Conservation (phyloP, 345 rosid species). For the Kandelia obovata region DNA sequence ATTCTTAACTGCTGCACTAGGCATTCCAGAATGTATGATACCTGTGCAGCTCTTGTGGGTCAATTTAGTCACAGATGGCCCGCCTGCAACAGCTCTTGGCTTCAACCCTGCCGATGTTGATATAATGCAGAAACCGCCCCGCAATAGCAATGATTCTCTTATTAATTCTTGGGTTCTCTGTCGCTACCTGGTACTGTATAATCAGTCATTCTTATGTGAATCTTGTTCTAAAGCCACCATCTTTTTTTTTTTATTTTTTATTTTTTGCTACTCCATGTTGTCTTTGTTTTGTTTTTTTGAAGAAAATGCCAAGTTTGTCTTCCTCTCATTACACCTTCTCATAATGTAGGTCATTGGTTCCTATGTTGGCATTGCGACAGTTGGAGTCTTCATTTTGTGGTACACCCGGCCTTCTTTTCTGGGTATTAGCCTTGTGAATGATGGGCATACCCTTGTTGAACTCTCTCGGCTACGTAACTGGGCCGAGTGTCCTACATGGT, state of each 20-base stretch:
- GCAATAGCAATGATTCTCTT: conserved; percentile 72
- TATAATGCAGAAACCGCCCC: conserved; percentile 79
- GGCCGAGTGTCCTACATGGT: conserved; percentile 78
- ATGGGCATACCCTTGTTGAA: conserved; percentile 74
- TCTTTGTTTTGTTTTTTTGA: not conserved
- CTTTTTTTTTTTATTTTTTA: too few species aligned
- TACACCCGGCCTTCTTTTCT: conserved; percentile 77
- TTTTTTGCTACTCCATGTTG: too few species aligned
- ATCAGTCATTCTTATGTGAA: not conserved
- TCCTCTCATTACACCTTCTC: conserved; percentile 1
- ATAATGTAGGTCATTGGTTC: conserved; percentile 67
- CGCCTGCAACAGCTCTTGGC: conserved; percentile 96
- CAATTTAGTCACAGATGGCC: conserved; percentile 92
- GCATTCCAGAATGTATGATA: conserved; percentile 88
- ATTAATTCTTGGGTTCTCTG: conserved; percentile 70
- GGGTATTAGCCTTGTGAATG: conserved; percentile 61
- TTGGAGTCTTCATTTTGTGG: conserved; percentile 84
- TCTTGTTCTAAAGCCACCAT: not conserved
- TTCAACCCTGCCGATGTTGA: conserved; percentile 90
- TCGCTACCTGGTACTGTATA: conserved; percentile 61
- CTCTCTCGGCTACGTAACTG: conserved; percentile 70
- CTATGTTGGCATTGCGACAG: conserved; percentile 94
- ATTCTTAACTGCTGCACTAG: conserved; percentile 82
- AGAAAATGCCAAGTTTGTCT: not conserved
- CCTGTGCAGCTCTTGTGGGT: conserved; percentile 98